A percentile compares a stretch with the other conserved stretches of the same genome.
phyloP scores from a whole-genome alignment of 106 monocot species.

The Dioscorea zingiberensis region DNA sequence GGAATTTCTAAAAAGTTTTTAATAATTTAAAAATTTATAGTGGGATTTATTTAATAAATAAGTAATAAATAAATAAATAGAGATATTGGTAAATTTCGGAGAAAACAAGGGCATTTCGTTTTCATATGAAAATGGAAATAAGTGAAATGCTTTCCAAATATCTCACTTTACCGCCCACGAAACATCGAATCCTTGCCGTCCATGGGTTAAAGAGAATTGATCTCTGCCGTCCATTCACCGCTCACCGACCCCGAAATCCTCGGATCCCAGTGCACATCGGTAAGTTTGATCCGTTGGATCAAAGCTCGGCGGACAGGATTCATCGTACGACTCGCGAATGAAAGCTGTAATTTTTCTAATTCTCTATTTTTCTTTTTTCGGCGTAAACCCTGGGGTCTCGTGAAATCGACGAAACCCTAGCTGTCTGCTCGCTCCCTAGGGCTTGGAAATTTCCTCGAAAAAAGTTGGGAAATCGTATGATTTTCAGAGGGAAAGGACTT shows the following conservation, averaged over 20 bases:
- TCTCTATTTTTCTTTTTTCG: slow-evolving; percentile 13
- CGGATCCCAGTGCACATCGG: not conserved
- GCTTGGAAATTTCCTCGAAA: slow-evolving; percentile 6
- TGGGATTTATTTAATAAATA: not conserved
- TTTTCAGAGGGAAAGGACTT: not conserved
- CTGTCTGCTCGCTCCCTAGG: slow-evolving; percentile 7
- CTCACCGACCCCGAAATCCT: slow-evolving; percentile 8
- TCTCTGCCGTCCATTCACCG: slow-evolving; percentile 8
- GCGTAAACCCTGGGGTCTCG: slow-evolving; percentile 23
- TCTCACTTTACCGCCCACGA: slow-evolving; percentile 1
- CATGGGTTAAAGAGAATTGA: not conserved
- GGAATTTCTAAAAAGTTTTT: too few relatives aligned
- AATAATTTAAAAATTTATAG: not conserved
- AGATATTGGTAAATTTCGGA: not conserved
- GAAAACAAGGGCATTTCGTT: not conserved
- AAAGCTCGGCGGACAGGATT: slow-evolving; percentile 16
- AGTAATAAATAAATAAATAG: not conserved
- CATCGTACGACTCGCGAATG: not conserved
- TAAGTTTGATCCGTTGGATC: slow-evolving; percentile 24
- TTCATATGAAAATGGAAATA: not conserved
- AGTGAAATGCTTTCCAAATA: not conserved
- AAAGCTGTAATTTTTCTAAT: slow-evolving; percentile 9
- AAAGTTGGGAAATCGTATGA: slow-evolving; percentile 8
- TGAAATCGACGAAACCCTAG: slow-evolving; percentile 52
- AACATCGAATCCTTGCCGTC: slow-evolving; percentile 7